phyloP scores from a whole-genome alignment of 1,139 yeast genomes.

The Lodderomyces elongisporus region DNA sequence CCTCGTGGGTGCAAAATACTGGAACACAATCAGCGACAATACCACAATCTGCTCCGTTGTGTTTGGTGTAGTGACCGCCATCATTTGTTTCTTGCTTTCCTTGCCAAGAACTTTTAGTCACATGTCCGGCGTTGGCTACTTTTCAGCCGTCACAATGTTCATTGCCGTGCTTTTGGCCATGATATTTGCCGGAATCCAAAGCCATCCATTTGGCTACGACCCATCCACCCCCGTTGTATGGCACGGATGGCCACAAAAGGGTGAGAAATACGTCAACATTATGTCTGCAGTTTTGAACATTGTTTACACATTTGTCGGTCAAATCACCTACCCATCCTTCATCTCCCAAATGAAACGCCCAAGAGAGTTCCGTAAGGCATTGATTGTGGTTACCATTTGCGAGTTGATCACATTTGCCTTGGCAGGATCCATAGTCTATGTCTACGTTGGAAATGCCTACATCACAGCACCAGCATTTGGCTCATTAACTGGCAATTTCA shows the following conservation, averaged over 20 bases:
- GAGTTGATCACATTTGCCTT: conserved; percentile 47
- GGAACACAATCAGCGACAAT: conserved; percentile 48
- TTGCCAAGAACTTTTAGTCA: conserved; percentile 54
- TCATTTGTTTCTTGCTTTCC: conserved; percentile 46
- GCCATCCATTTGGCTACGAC: conserved; percentile 40
- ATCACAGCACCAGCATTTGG: conserved; percentile 61
- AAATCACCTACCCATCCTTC: conserved; percentile 58
- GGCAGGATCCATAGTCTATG: conserved; percentile 54
- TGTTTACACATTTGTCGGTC: conserved; percentile 61
- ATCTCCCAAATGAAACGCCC: conserved; percentile 59
- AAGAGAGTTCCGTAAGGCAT: conserved; percentile 52
- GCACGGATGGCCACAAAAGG: conserved; percentile 45
- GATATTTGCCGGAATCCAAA: conserved; percentile 50
- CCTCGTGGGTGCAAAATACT: conserved; percentile 54
- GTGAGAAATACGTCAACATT: conserved; percentile 49
- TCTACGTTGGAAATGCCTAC: conserved; percentile 52
- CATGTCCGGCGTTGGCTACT: conserved; percentile 45
- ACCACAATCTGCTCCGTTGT: conserved; percentile 49
- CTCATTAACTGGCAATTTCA: conserved; percentile 39
- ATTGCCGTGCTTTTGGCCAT: conserved; percentile 50
- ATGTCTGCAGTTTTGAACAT: conserved; percentile 57
- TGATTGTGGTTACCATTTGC: conserved; percentile 45
- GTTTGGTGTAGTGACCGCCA: conserved; percentile 43
- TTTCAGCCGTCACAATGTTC: conserved; percentile 54
- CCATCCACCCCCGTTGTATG: conserved; percentile 35